phyloP scores from a whole-genome alignment of 2,329 filamentous ascomycete genomes.

The Karstenula rhodostoma region DNA sequence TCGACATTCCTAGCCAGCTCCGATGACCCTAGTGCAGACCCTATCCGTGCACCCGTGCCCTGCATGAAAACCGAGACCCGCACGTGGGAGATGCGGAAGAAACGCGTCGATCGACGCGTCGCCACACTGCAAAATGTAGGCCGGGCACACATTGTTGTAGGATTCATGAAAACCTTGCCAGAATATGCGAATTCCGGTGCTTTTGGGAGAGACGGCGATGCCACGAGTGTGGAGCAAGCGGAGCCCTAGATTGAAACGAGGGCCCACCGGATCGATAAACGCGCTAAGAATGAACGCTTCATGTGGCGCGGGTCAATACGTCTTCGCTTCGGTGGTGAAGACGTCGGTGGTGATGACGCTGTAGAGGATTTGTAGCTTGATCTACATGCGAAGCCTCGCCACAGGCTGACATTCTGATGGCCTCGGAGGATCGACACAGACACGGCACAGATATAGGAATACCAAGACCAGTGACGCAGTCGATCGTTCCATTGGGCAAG shows the following conservation, averaged over 20 bases:
- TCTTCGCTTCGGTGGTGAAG: background rate
- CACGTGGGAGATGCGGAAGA: background rate
- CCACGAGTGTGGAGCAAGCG: background rate
- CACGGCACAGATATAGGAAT: background rate
- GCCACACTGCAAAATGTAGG: background rate
- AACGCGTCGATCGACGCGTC: background rate
- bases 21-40: background rate
- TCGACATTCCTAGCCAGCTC: background rate
- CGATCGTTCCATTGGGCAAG: background rate
- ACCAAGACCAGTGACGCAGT: background rate
- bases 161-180: background rate
- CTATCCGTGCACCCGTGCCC: background rate
- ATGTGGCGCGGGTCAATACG: background rate
- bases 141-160: background rate
- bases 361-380: background rate
- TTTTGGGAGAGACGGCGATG: background rate
- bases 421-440: background rate
- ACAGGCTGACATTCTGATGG: background rate
- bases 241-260: background rate
- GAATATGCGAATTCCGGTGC: background rate
- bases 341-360: background rate
- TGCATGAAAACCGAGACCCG: background rate
- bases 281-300: background rate
- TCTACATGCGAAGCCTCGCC: background rate
- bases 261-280: background rate